Percentiles rank a stretch among this genome's conserved stretches.
Evolutionary conservation across 768 basidiomycete species (phyloP).

Genomic region (Lenzites betulinus): DNA sequence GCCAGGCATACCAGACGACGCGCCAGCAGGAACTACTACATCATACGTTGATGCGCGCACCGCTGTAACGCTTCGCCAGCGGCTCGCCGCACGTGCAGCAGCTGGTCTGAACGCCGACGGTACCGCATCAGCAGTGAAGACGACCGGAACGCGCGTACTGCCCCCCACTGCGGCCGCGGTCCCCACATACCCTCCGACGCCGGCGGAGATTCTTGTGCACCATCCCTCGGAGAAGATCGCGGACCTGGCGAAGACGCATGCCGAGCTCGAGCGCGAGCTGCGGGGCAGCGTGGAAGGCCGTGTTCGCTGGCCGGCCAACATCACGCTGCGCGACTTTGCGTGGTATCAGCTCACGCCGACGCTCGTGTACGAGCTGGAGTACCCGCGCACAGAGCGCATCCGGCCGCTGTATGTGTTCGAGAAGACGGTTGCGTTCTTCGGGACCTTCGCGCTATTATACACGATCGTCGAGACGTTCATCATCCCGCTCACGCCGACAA

Average conservation of each 20-base stretch:
- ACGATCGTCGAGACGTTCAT: constrained; percentile 95
- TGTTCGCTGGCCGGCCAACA: constrained; percentile 83
- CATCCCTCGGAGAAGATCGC: constrained; percentile 71
- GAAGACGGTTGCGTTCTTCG: constrained; percentile 83
- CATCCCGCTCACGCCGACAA: constrained; percentile 73
- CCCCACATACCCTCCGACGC: constrained; percentile 21
- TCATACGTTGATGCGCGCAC: constrained; percentile 57
- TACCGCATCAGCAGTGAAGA: constrained; percentile 8
- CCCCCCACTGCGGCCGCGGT: constrained; percentile 17
- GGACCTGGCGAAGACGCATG: constrained; percentile 70
- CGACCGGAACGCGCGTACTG: constrained; percentile 26
- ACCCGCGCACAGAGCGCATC: constrained; percentile 83
- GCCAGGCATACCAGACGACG: constrained; percentile 34
- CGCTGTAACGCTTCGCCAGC: constrained; percentile 56
- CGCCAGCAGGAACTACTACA: constrained; percentile 46
- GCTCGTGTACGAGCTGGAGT: constrained; percentile 95
- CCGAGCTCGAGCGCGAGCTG: constrained; percentile 77
- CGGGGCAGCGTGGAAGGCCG: constrained; percentile 65
- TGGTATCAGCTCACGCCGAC: constrained; percentile 89
- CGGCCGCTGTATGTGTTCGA: constrained; percentile 78
- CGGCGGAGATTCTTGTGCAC: constrained; percentile 51
- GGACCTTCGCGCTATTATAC: constrained; percentile 92
- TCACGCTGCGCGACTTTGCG: constrained; percentile 79
- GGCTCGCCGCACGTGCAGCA: constrained; percentile 38
- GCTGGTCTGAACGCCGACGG: neutral